Evolutionary conservation across 2,329 filamentous ascomycete genomes (phyloP).

Genomic region (Sphaerostilbella broomeana): DNA sequence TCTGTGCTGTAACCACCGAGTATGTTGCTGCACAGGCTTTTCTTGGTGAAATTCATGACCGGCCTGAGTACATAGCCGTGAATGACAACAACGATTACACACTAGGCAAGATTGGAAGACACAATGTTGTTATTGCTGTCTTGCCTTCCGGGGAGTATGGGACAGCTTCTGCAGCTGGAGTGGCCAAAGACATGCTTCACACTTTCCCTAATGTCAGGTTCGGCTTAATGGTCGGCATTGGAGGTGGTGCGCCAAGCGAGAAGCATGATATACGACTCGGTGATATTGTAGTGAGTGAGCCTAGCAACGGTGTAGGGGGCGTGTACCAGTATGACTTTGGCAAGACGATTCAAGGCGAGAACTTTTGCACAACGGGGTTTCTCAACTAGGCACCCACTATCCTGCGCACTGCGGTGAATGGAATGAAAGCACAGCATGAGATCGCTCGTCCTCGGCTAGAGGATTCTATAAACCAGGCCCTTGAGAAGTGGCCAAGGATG

Average conservation of each 20-base stretch:
- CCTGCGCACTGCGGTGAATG: slow-evolving; percentile 10
- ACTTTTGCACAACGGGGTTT: slow-evolving; percentile 9
- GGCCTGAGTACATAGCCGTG: slow-evolving; percentile 20
- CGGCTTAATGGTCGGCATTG: slow-evolving; percentile 10
- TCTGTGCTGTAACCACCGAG: slow-evolving; percentile 34
- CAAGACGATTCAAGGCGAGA: slow-evolving; percentile 16
- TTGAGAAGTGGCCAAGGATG: slow-evolving; percentile 8
- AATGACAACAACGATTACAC: slow-evolving; percentile 14
- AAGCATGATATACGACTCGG: slow-evolving; percentile 28
- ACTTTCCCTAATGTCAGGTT: slow-evolving; percentile 26
- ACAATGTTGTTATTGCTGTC: slow-evolving; percentile 17
- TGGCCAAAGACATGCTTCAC: slow-evolving; percentile 21
- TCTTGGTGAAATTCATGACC: slow-evolving; percentile 29
- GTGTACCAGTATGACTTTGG: slow-evolving; percentile 22
- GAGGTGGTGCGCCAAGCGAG: slow-evolving; percentile 25
- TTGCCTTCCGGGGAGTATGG: slow-evolving; percentile 14
- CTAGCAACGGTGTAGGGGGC: not conserved
- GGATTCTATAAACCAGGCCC: not conserved
- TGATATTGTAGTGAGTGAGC: slow-evolving; percentile 18
- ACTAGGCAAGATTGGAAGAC: slow-evolving; percentile 12
- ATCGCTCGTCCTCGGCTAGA: slow-evolving; percentile 13
- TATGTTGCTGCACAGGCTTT: slow-evolving; percentile 31
- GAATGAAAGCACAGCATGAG: slow-evolving; percentile 7
- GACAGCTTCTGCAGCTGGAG: slow-evolving; percentile 15
- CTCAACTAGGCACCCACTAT: slow-evolving; percentile 16